Evolutionary conservation across 257 asterid genomes (phyloP), one percentile per base, ranked within the genome.

Genomic region (Nicotiana undulata): DNA sequence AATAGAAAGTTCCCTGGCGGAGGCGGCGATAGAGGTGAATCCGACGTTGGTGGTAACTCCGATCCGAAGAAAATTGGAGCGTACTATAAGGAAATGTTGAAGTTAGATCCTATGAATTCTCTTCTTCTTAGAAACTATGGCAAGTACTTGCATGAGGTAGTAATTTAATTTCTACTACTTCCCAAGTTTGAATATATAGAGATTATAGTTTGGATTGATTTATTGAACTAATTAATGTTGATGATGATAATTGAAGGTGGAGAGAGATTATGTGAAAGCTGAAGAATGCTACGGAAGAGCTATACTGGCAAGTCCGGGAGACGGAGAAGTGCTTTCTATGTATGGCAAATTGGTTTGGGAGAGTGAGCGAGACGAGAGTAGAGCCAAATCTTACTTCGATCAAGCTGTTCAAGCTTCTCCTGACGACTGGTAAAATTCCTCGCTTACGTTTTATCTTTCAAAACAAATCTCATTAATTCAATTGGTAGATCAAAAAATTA

Each of bases 251-350:
- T 32, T 32, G 26, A 68, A 91, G 97, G 98, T 92, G 82, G 94
- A 90, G 84, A 64, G 87, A 85, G 90, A 93, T 81, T n/a, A 49
- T 51, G 91, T 28, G 83, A 91, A 85, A 83, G 98, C 96, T 7
- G 93, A 92, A 72, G 94, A 90, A 74, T 93, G 81, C 56, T 92
- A 90, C 20, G 93, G 90, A 67, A 89, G 97, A 84, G 97, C 98
- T 37, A 92, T 93, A 49, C 61, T 93, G 82, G 93, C 92, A 0
- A 81, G 87, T 67, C 94, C 97, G 0, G 96, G 91, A 4, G 97
- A 92, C 20, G 98, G 93, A 74, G 96, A 93, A 80, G 83, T 92
- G 68, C 88, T 92, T 26, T 88, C 93, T 0, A 78, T 89, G 4
- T 92, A 92, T 60, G 98, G 91, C 10, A 89, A 85, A 22, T 60